A percentile compares a stretch with the other conserved stretches of the same genome.
These are phyloP conservation scores for Withania somnifera DNA, from an alignment of 305 asterid species.

Conservation along the genomic window DNA sequence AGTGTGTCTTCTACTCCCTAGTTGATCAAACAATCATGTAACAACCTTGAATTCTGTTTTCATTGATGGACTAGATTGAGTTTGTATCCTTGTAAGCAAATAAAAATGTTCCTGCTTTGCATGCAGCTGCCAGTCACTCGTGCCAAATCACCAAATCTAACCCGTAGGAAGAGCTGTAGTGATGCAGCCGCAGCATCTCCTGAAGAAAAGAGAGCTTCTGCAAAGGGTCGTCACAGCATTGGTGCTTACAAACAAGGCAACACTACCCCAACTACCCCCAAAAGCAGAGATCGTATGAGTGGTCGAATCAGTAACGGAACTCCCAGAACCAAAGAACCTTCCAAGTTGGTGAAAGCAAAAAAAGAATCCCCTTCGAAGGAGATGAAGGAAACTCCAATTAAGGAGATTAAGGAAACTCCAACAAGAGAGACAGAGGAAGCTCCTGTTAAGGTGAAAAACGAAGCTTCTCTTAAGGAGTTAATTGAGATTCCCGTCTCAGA, in stretches of 20 bases:
- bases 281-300: slow-evolving; percentile 26
- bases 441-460: slow-evolving; percentile 12
- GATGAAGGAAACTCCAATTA: slow-evolving; percentile 13
- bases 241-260: slow-evolving; percentile 44
- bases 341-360: slow-evolving; percentile 24
- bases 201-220: slow-evolving; percentile 27
- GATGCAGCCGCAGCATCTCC: slow-evolving; percentile 39
- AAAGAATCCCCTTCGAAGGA: slow-evolving; percentile 3
- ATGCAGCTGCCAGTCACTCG: slow-evolving; percentile 85
- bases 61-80: background rate
- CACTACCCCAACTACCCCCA: slow-evolving; percentile 34
- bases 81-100: background rate
- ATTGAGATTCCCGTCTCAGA: slow-evolving; percentile 10
- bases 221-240: slow-evolving; percentile 37
- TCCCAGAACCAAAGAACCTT: slow-evolving; percentile 22
- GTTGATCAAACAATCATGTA: background rate
- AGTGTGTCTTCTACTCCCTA: background rate
- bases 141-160: slow-evolving; percentile 68
- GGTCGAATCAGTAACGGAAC: slow-evolving; percentile 19
- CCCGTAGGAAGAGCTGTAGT: slow-evolving; percentile 71
- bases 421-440: slow-evolving; percentile 6
- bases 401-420: slow-evolving; percentile 13
- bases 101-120: slow-evolving; percentile 4
- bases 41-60: background rate
- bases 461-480: slow-evolving; percentile 15